These are phyloP conservation scores for Phytophthora meadii DNA, from an alignment of 352 stramenopile genomes.

Conservation along the genomic window DNA sequence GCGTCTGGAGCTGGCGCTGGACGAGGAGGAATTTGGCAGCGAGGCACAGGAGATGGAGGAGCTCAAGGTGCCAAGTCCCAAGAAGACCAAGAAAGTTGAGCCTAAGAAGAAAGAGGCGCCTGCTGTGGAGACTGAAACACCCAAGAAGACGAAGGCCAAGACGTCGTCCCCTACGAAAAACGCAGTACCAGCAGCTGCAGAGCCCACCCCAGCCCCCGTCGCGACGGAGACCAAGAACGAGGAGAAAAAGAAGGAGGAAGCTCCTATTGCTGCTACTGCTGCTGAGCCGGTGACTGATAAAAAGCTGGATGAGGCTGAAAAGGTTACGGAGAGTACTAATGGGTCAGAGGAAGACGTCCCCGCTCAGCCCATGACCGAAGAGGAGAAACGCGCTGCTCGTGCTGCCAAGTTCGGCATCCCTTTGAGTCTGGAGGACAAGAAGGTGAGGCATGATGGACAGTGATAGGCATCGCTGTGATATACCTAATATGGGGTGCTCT, in stretches of 20 bases:
- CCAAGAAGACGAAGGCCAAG: constrained; percentile 33
- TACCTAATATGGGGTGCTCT: neutral
- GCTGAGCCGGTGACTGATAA: constrained; percentile 11
- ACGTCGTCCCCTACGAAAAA: constrained; percentile 32
- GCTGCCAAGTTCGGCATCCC: constrained; percentile 86
- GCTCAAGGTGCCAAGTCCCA: constrained; percentile 53
- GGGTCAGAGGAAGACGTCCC: constrained; percentile 22
- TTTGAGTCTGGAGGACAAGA: constrained; percentile 77
- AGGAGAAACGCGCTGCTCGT: constrained; percentile 80
- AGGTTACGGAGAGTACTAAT: constrained; percentile 4
- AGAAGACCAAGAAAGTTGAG: constrained; percentile 44
- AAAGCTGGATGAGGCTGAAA: constrained; percentile 20
- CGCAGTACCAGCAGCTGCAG: constrained; percentile 2
- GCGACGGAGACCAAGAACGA: constrained; percentile 24
- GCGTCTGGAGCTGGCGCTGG: constrained; percentile 86
- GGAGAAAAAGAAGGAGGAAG: constrained; percentile 15
- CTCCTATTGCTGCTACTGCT: constrained; percentile 1
- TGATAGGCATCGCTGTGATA: neutral
- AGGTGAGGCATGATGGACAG: constrained; percentile 39
- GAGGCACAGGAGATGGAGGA: constrained; percentile 76
- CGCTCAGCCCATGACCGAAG: constrained; percentile 57
- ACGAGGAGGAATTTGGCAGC: constrained; percentile 88
- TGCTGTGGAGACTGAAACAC: constrained; percentile 6
- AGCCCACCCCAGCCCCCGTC: constrained; percentile 9
- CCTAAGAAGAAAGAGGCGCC: constrained; percentile 34